phyloP scores from a whole-genome alignment of 1,284 basidiomycete genomes.

The Apiotrichum mycotoxinovorans region DNA sequence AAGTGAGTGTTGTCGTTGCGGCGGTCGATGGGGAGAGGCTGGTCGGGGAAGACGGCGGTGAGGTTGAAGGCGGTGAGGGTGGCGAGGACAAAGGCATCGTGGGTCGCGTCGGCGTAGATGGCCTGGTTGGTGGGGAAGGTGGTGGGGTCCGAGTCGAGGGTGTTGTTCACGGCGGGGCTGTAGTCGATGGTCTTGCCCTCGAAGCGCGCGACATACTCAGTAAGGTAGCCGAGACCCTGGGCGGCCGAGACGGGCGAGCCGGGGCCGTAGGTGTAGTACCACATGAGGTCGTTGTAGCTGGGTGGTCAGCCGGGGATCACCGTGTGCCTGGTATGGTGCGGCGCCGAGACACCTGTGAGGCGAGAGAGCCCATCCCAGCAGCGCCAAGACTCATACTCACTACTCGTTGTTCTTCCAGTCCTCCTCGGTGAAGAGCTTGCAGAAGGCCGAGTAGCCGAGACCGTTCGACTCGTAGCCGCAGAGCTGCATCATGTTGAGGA shows the following conservation, averaged over 20 bases:
- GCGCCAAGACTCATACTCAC: too few relatives aligned
- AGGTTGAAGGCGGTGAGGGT: slow-evolving; percentile 71
- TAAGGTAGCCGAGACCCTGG: slow-evolving; percentile 78
- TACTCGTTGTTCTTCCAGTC: slow-evolving; percentile 51
- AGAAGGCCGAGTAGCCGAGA: slow-evolving; percentile 86
- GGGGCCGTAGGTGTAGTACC: neutral
- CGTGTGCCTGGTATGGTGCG: too few relatives aligned
- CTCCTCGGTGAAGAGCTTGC: slow-evolving; percentile 77
- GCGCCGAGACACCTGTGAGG: too few relatives aligned
- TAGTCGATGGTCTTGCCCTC: slow-evolving; percentile 64
- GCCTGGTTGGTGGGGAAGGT: slow-evolving; percentile 77
- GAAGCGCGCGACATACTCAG: slow-evolving; percentile 74
- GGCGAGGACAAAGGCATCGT: slow-evolving; percentile 68
- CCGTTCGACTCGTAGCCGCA: slow-evolving; percentile 90
- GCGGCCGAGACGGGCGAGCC: slow-evolving; percentile 54
- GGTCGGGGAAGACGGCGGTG: slow-evolving; percentile 45
- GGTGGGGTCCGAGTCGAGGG: slow-evolving; percentile 63
- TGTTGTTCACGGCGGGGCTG: slow-evolving; percentile 74
- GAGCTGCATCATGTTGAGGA: slow-evolving; percentile 42
- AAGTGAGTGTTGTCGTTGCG: slow-evolving; percentile 54
- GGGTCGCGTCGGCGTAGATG: slow-evolving; percentile 59
- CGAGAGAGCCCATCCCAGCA: too few relatives aligned
- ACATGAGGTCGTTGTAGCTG: neutral
- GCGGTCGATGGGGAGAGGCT: slow-evolving; percentile 17
- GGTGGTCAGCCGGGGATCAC: too few relatives aligned